Base-by-base conservation (phyloP, 176 grass and related monocot genomes). In the Oropetium thomaeum region DNA sequence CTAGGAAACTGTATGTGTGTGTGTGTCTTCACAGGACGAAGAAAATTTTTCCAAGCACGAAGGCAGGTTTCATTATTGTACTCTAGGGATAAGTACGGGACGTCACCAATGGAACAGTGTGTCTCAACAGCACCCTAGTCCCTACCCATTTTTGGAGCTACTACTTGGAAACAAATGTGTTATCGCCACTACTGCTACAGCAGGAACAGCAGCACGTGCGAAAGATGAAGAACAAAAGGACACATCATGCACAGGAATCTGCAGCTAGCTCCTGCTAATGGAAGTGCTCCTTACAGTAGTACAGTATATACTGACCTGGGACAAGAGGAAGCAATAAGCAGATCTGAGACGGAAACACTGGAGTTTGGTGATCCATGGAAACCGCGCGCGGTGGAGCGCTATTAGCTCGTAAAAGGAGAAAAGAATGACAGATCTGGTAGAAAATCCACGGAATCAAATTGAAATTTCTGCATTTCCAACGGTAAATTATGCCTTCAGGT, bases 161-260 rank as follows among this genome's bases (percentile, higher is more conserved):
- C 35, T 32, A 38, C n/a, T n/a, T n/a, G 22, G 29, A 70, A 27
- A 77, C 63, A 62, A 69, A 60, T 64, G 8, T 61, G 53, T 26
- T 5, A 70, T 30, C 38, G 20, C 57, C 57, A 52, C 62, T 39
- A 61, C 37, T 65, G 52, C 39, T 3, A 14, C 34, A 75, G 40
- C 20, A 67, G n/a, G n/a, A n/a, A 32, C 62, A 73, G 3, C 77
- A 30, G 27, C 70, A 69, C 77, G 84, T 75, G 77, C 69, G 16
- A 40, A 39, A 51, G 54, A 7, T 76, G 70, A 75, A 69, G 62
- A 86, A 80, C 54, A 75, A 67, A 42, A 49, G 10, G 51, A 82
- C 62, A 87, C 62, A 68, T 23, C 29, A 58, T 47, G 47, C 63
- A 71, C 84, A 76, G 62, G 79, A 82, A 82, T 82, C 79, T 58